phyloP scores from a whole-genome alignment of 331 rosid genomes.

The Quercus tomentella region DNA sequence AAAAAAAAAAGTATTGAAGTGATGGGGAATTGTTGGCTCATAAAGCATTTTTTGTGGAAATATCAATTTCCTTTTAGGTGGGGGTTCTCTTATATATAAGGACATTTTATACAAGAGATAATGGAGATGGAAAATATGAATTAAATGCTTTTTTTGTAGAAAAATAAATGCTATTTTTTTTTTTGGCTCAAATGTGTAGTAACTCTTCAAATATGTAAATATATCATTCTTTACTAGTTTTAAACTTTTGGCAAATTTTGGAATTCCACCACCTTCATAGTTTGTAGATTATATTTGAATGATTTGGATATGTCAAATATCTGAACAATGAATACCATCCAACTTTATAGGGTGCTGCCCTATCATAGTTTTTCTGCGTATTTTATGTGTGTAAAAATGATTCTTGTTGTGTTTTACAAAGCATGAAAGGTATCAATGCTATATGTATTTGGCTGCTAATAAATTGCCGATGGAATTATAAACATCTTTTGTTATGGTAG shows the following conservation, averaged over 20 bases:
- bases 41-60: not conserved
- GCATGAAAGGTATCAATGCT: not conserved
- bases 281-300: not conserved
- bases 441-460: not conserved
- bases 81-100: not conserved
- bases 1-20: not conserved
- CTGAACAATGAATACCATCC: not conserved
- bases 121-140: not conserved
- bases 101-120: not conserved
- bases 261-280: not conserved
- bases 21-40: not conserved
- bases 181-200: not conserved
- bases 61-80: not conserved
- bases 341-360: not conserved
- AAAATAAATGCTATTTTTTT: not conserved
- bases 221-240: not conserved
- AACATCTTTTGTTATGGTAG: conserved; percentile 1
- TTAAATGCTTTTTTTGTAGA: not conserved
- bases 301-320: not conserved
- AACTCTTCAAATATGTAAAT: not conserved
- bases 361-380: not conserved
- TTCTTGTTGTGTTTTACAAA: not conserved
- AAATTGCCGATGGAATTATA: not conserved
- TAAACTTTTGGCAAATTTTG: not conserved
- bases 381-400: not conserved